These are phyloP conservation scores for Eucalyptus dawsonii DNA, from an alignment of 345 rosid species.

Conservation along the genomic window DNA sequence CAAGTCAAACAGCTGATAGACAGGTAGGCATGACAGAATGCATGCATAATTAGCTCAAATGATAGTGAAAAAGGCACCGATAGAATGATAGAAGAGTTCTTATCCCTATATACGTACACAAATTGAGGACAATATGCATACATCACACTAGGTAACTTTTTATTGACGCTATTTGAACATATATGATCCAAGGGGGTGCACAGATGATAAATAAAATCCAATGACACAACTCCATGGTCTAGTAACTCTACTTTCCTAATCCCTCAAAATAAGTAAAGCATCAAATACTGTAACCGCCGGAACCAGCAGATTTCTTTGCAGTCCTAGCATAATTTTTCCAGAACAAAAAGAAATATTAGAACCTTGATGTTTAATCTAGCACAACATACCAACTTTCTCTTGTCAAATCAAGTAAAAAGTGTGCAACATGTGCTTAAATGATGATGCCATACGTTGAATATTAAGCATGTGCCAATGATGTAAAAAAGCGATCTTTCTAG, in stretches of 20 bases:
- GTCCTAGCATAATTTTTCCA: neutral
- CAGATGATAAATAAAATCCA: neutral
- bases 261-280: too few relatives aligned
- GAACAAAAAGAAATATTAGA: neutral
- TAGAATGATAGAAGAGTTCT: neutral
- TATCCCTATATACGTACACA: neutral
- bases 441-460: neutral
- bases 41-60: neutral
- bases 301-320: neutral
- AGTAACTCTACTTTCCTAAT: neutral
- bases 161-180: neutral
- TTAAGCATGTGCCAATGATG: neutral
- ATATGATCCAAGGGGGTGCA: neutral
- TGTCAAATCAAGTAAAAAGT: neutral
- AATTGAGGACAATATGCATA: neutral
- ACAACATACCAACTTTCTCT: neutral
- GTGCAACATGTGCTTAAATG: neutral
- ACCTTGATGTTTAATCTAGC: neutral
- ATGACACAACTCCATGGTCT: neutral
- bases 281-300: neutral
- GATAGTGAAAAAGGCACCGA: neutral
- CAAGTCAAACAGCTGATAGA: neutral
- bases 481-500: neutral
- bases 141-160: neutral
- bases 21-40: neutral